phyloP scores from a whole-genome alignment of 1,284 basidiomycete genomes.

The Ceraceosorus guamensis region DNA sequence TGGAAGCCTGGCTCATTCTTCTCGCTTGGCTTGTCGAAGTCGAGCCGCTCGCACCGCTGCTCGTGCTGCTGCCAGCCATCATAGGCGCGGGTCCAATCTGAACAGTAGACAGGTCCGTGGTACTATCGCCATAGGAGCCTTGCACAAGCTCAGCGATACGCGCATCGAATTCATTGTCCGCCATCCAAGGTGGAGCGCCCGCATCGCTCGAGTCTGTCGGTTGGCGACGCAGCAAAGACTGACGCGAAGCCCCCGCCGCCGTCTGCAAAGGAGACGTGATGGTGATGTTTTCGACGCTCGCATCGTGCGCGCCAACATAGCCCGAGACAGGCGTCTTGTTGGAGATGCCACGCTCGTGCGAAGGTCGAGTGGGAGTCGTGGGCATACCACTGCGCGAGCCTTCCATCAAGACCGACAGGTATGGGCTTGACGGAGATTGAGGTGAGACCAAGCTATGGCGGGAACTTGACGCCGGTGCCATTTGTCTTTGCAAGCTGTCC shows the following conservation, averaged over 20 bases:
- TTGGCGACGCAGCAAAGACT: too few species aligned
- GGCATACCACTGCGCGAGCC: neutral
- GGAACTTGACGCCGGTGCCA: too few species aligned
- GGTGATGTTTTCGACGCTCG: too few species aligned
- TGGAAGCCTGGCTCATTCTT: neutral
- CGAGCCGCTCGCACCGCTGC: too few species aligned
- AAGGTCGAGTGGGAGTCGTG: neutral
- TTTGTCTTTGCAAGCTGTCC: neutral
- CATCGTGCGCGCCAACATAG: conserved; percentile 20
- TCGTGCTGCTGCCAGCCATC: neutral
- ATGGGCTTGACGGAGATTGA: conserved; percentile 4
- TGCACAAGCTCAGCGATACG: neutral
- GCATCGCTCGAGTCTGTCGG: too few species aligned
- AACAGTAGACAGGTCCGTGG: too few species aligned
- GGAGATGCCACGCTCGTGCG: conserved; percentile 31
- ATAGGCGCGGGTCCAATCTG: too few species aligned
- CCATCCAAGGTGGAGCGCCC: too few species aligned
- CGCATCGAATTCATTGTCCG: neutral
- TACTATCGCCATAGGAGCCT: neutral
- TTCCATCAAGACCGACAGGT: conserved; percentile 21
- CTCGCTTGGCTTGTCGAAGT: too few species aligned
- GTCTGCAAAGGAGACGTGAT: too few species aligned
- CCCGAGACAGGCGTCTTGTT: conserved; percentile 42
- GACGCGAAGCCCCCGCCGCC: too few species aligned
- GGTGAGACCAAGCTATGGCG: neutral